Evolutionary conservation across 2,329 filamentous ascomycete genomes (phyloP).

Genomic region (Plectosphaerella sp.): DNA sequence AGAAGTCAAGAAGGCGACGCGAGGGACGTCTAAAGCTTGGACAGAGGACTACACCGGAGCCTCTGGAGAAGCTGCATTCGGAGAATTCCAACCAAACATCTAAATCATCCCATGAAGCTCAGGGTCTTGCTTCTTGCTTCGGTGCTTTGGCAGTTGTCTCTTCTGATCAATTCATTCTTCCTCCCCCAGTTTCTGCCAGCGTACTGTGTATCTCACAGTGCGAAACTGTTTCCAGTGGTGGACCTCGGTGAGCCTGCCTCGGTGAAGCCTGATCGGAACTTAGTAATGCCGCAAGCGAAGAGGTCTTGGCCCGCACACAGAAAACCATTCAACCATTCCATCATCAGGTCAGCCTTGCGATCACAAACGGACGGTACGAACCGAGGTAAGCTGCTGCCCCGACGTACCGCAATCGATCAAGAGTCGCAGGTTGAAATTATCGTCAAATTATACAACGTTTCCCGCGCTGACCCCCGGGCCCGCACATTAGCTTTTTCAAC

Average conservation of each 20-base stretch:
- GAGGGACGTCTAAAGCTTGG: too few species aligned
- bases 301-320: slow-evolving; percentile 12
- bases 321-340: slow-evolving; percentile 9
- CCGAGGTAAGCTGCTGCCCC: slow-evolving; percentile 3
- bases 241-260: neutral
- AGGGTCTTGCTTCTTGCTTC: too few species aligned
- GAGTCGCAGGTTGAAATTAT: neutral
- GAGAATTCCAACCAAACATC: too few species aligned
- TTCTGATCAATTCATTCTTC: too few species aligned
- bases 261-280: neutral
- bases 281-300: slow-evolving; percentile 15
- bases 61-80: too few species aligned
- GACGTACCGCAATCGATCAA: neutral
- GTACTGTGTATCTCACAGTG: too few species aligned
- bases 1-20: too few species aligned
- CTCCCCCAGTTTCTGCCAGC: too few species aligned
- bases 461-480: neutral
- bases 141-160: too few species aligned
- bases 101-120: too few species aligned
- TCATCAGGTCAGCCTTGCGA: slow-evolving; percentile 10
- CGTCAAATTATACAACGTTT: neutral
- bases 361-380: slow-evolving; percentile 7
- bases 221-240: too few species aligned
- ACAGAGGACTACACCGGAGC: too few species aligned
- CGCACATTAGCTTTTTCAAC: neutral